These are phyloP conservation scores for Saturnispora ahearnii DNA, from an alignment of 805 yeast species.

Conservation along the genomic window DNA sequence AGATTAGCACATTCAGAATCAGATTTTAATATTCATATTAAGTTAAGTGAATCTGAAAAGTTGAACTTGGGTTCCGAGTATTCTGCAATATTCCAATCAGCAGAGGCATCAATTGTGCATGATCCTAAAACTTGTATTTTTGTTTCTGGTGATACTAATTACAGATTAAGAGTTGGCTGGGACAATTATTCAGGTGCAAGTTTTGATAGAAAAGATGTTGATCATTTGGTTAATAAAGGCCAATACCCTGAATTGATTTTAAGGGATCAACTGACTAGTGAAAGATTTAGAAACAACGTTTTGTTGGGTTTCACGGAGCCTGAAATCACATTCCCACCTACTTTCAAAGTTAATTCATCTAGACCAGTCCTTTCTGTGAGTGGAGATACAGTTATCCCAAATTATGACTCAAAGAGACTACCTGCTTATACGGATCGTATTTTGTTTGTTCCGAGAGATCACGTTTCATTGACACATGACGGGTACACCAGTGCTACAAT, in stretches of 20 bases:
- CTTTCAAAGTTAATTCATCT: slow-evolving; percentile 32
- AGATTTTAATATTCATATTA: not conserved
- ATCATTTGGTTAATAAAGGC: slow-evolving; percentile 13
- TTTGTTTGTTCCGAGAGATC: slow-evolving; percentile 27
- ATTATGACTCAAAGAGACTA: slow-evolving; percentile 29
- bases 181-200: slow-evolving; percentile 12
- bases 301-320: slow-evolving; percentile 42
- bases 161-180: slow-evolving; percentile 28
- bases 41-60: slow-evolving; percentile 4
- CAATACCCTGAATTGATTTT: slow-evolving; percentile 29
- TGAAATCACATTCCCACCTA: slow-evolving; percentile 41
- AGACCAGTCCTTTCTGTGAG: not conserved
- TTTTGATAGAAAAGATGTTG: slow-evolving; percentile 6
- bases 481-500: slow-evolving; percentile 19
- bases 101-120: not conserved
- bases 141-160: slow-evolving; percentile 48
- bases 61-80: not conserved
- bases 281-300: slow-evolving; percentile 26
- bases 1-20: slow-evolving; percentile 2
- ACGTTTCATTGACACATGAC: slow-evolving; percentile 11
- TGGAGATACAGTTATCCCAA: not conserved
- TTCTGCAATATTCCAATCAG: not conserved
- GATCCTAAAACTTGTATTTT: slow-evolving; percentile 19
- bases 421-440: slow-evolving; percentile 59
- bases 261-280: slow-evolving; percentile 37